Percentiles rank a stretch among this genome's conserved stretches.
These are phyloP conservation scores for Magnaporthiopsis rhizophila DNA, from an alignment of 2,329 filamentous ascomycete genomes.

Conservation along the genomic window DNA sequence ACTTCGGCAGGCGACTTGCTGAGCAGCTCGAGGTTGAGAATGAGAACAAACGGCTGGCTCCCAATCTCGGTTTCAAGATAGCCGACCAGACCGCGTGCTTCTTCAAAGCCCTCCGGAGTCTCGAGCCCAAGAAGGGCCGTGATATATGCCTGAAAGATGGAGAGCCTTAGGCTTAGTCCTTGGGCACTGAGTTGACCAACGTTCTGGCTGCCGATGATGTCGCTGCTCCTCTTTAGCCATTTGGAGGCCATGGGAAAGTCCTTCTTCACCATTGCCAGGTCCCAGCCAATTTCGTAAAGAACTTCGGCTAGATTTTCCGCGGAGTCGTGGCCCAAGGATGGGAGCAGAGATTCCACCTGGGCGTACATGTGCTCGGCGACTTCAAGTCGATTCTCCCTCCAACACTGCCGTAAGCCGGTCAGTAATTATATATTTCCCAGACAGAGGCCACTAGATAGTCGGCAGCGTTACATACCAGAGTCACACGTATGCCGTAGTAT, in stretches of 20 bases:
- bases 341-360: constrained; percentile 40
- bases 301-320: constrained; percentile 59
- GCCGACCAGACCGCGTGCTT: constrained; percentile 49
- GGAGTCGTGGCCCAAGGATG: constrained; percentile 35
- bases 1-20: constrained; percentile 35
- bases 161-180: constrained; percentile 55
- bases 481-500: constrained; percentile 58
- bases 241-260: constrained; percentile 49
- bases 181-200: constrained; percentile 49
- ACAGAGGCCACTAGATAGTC: neutral
- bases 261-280: constrained; percentile 37
- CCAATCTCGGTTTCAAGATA: constrained; percentile 56
- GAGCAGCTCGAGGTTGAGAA: constrained; percentile 63
- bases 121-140: constrained; percentile 42
- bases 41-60: constrained; percentile 54
- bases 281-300: constrained; percentile 64
- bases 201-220: constrained; percentile 47
- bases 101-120: constrained; percentile 33
- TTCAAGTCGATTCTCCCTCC: constrained; percentile 64
- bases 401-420: constrained; percentile 39
- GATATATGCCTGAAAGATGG: constrained; percentile 57
- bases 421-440: constrained; percentile 7
- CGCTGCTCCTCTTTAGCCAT: constrained; percentile 67
- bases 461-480: constrained; percentile 45
- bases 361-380: constrained; percentile 71